These are phyloP conservation scores for Biscogniauxia marginata DNA, from an alignment of 2,329 filamentous ascomycete species.

Conservation along the genomic window DNA sequence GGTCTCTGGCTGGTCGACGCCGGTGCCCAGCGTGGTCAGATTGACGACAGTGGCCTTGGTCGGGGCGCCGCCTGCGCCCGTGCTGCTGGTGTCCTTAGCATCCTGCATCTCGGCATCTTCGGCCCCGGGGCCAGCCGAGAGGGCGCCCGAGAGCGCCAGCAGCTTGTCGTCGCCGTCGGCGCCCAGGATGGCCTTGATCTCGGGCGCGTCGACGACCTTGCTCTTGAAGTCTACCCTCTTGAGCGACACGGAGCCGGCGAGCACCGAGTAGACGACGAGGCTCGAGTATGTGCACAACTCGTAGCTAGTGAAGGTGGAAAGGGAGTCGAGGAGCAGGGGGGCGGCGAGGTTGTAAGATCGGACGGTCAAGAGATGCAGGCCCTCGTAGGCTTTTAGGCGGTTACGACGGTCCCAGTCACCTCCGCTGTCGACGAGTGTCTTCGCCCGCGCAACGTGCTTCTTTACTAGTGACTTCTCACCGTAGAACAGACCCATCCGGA, in stretches of 20 bases:
- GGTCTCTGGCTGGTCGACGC: conserved; percentile 68
- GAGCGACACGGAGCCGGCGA: conserved; percentile 89
- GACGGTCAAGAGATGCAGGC: conserved; percentile 86
- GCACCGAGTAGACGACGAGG: conserved; percentile 91
- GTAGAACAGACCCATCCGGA: conserved; percentile 94
- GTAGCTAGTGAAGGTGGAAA: conserved; percentile 98
- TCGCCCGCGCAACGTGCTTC: conserved; percentile 89
- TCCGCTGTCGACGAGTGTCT: conserved; percentile 85
- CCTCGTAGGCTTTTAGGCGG: conserved; percentile 97
- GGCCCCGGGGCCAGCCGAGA: conserved; percentile 77
- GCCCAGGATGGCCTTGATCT: conserved; percentile 96
- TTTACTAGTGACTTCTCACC: conserved; percentile 89
- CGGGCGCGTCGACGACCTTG: conserved; percentile 96
- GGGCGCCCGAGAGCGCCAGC: conserved; percentile 73
- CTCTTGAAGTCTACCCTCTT: conserved; percentile 99
- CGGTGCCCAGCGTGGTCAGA: conserved; percentile 75
- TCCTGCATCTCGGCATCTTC: conserved; percentile 73
- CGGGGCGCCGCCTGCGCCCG: conserved; percentile 50
- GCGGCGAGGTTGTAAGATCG: conserved; percentile 88
- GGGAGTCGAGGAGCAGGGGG: conserved; percentile 89
- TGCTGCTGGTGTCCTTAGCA: conserved; percentile 50
- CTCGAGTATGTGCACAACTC: conserved; percentile 96
- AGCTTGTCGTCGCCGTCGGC: conserved; percentile 80
- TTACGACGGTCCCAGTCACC: conserved; percentile 99
- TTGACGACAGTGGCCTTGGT: conserved; percentile 68